Percentiles rank a stretch among this genome's conserved stretches.
Evolutionary conservation across 371 early-diverging fungal genomes (phyloP).

Genomic region (Conidiobolus incongruus): DNA sequence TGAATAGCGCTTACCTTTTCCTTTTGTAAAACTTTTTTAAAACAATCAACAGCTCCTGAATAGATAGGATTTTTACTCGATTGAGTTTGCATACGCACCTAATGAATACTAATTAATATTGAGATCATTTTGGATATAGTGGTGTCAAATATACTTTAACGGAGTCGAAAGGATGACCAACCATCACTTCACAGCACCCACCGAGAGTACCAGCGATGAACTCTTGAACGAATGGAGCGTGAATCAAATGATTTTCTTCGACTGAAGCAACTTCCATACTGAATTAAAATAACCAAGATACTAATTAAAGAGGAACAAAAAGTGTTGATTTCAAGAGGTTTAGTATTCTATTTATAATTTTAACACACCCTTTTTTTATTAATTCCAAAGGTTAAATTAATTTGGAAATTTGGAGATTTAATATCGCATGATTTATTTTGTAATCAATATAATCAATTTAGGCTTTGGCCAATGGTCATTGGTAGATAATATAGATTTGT

Average conservation of each 20-base stretch:
- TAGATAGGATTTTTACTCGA: conserved; percentile 35
- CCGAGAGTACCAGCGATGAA: conserved; percentile 65
- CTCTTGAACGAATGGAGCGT: conserved; percentile 17
- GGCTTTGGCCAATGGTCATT: no score
- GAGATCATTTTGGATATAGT: no score
- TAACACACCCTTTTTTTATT: no score
- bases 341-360: no score
- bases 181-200: conserved; percentile 67
- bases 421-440: no score
- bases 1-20: conserved; percentile 37
- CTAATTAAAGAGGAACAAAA: no score
- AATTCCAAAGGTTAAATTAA: no score
- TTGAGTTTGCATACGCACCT: conserved; percentile 69
- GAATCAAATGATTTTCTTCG: conserved; percentile 3
- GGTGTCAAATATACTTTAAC: conserved; percentile 20
- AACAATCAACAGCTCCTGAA: conserved; percentile 43
- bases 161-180: conserved; percentile 60
- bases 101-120: not conserved
- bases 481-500: no score
- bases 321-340: no score
- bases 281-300: not conserved
- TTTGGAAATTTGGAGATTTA: no score
- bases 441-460: no score
- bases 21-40: conserved; percentile 31
- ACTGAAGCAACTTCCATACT: conserved; percentile 2